Evolutionary conservation across 805 yeast genomes (phyloP), one percentile per base, ranked within the genome.

Genomic region (Candida dendrica): DNA sequence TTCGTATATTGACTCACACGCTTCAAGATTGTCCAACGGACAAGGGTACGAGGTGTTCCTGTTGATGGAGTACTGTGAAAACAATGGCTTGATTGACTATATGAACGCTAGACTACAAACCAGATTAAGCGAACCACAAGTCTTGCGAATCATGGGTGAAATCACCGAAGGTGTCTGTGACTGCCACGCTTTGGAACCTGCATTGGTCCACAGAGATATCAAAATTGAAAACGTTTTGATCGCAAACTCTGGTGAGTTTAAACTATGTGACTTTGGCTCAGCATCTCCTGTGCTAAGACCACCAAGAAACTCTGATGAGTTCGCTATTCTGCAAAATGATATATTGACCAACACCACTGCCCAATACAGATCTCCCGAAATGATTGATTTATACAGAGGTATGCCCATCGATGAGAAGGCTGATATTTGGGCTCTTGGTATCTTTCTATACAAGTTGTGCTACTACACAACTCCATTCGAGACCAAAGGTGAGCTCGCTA

Each of bases 1-100:
- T 2, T 80, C 87, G 3, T 93, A 93, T 60, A 85, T 89, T 40
- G 98, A 93, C 61, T 87, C 96, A 3, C 96, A 93, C 65, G 98
- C 98, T 6, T 79, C 95, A 11, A 72, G 95, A 51, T 65, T 83
- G 61, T 44, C 64, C 19, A 44, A 54, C n/a, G 59, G 68, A 2
- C 59, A 58, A 16, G 86, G 84, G 13, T 85, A 84, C 52, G 95
- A 84, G 58, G 95, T 85, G 38, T 80, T 84, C 47, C 65, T 85
- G 14, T 63, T 85, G 40, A 85, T 85, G 95, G 95, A 85, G 54
- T 80, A 77, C 51, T 85, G 95, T 58, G 72, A 82, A 6, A 72
- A 76, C 14, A 81, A 84, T 45, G 90, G 93, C 1, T 64, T 85
- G 43, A 84, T 85, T 36, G 93, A 84, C 58, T 81, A 81, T 52